Percentiles rank a stretch among this genome's conserved stretches.
phyloP scores from a whole-genome alignment of 2,329 filamentous ascomycete genomes.

The Colletotrichum kahawae region DNA sequence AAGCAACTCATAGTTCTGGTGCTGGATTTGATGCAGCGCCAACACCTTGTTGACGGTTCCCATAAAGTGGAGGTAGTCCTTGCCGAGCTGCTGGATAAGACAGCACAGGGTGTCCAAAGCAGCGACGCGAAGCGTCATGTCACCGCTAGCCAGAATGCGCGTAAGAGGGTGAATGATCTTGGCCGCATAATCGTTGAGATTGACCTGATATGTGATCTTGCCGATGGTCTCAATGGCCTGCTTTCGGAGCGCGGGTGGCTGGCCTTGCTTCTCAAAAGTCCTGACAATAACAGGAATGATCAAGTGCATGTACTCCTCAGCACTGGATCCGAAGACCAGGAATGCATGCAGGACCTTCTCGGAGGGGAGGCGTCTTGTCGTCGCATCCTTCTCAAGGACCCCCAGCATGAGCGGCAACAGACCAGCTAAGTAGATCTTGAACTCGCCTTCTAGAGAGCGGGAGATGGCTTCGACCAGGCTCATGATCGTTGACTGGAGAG shows the following conservation, averaged over 20 bases:
- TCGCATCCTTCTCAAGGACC: slow-evolving; percentile 85
- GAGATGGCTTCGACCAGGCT: slow-evolving; percentile 93
- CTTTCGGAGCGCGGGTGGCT: slow-evolving; percentile 80
- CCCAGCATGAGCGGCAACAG: slow-evolving; percentile 93
- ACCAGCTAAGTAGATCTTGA: slow-evolving; percentile 92
- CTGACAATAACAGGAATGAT: slow-evolving; percentile 96
- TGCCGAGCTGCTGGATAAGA: slow-evolving; percentile 92
- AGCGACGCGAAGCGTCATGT: slow-evolving; percentile 75
- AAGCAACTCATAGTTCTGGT: slow-evolving; percentile 90
- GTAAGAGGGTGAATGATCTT: slow-evolving; percentile 95
- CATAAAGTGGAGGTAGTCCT: slow-evolving; percentile 94
- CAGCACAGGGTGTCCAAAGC: slow-evolving; percentile 95
- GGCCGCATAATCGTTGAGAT: slow-evolving; percentile 94
- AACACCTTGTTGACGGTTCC: slow-evolving; percentile 91
- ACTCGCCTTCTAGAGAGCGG: slow-evolving; percentile 92
- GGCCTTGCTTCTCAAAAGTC: slow-evolving; percentile 88
- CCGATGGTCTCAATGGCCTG: slow-evolving; percentile 94
- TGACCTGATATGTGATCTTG: slow-evolving; percentile 93
- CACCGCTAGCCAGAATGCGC: slow-evolving; percentile 76
- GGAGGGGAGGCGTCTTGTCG: slow-evolving; percentile 77
- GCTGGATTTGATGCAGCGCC: slow-evolving; percentile 78
- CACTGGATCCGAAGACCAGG: slow-evolving; percentile 91
- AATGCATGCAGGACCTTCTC: slow-evolving; percentile 95
- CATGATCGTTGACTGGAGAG: slow-evolving; percentile 89
- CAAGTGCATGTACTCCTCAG: slow-evolving; percentile 98